Percentiles rank a stretch among this genome's conserved stretches.
These are phyloP conservation scores for Penstemon davidsonii DNA, from an alignment of 257 asterid species.

Conservation along the genomic window DNA sequence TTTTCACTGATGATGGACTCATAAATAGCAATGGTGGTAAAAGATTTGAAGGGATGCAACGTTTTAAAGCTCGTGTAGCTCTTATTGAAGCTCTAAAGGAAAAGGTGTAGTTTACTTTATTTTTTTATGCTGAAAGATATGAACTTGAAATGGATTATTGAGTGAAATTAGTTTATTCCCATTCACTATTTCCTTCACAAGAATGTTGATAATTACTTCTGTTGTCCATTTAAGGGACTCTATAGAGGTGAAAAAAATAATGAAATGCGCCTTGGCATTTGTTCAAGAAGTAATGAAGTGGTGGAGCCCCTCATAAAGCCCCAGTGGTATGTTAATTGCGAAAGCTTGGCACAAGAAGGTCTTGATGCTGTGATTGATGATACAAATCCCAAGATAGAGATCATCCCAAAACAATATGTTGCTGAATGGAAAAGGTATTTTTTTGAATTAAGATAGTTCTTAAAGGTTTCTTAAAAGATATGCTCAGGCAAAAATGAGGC, in stretches of 20 bases:
- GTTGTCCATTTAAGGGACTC: slow-evolving; percentile 58
- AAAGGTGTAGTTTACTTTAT: slow-evolving; percentile 42
- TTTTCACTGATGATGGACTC: slow-evolving; percentile 91
- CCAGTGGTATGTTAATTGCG: slow-evolving; percentile 94
- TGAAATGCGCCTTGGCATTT: slow-evolving; percentile 94
- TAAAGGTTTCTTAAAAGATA: slow-evolving; percentile 3
- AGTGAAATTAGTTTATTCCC: neutral
- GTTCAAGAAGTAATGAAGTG: slow-evolving; percentile 87
- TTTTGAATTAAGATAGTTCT: slow-evolving; percentile 13
- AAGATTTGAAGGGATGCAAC: slow-evolving; percentile 74
- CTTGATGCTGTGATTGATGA: slow-evolving; percentile 75
- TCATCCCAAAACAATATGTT: slow-evolving; percentile 79
- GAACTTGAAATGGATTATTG: neutral
- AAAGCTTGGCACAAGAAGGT: slow-evolving; percentile 77
- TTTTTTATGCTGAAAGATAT: neutral
- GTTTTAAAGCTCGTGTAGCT: slow-evolving; percentile 87
- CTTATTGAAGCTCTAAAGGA: slow-evolving; percentile 69
- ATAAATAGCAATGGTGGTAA: slow-evolving; percentile 87
- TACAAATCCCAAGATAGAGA: slow-evolving; percentile 56
- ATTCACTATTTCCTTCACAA: neutral
- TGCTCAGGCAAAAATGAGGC: slow-evolving; percentile 1
- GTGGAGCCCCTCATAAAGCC: slow-evolving; percentile 97
- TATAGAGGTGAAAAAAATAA: slow-evolving; percentile 72
- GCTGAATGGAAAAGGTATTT: slow-evolving; percentile 89
- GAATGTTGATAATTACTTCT: slow-evolving; percentile 24